Conservation (phyloP, 108 stramenopile species). For the Schizochytrium sp. region DNA sequence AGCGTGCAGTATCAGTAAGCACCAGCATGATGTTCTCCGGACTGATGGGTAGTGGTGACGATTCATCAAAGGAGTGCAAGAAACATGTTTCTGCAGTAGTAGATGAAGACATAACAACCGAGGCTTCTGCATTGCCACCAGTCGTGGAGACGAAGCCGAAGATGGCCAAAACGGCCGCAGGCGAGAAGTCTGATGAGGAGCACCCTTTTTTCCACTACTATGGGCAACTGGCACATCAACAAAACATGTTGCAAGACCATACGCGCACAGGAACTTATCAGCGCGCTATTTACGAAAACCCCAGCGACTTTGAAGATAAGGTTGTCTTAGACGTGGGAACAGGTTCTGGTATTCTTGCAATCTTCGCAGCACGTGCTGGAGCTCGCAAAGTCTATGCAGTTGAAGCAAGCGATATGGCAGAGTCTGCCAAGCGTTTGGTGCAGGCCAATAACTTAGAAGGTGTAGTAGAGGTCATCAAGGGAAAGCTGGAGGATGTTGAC, state of each 20-base stretch:
- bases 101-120: background rate
- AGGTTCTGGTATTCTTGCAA: slow-evolving; percentile 78
- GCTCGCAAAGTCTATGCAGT: slow-evolving; percentile 77
- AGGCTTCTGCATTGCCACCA: background rate
- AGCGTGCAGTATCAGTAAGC: background rate
- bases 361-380: slow-evolving; percentile 80
- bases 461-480: slow-evolving; percentile 66
- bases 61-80: background rate
- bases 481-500: slow-evolving; percentile 77
- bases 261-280: slow-evolving; percentile 79
- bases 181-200: slow-evolving; percentile 26
- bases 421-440: slow-evolving; percentile 70
- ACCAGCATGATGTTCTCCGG: slow-evolving; percentile 29
- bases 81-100: background rate
- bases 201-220: slow-evolving; percentile 73
- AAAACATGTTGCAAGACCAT: slow-evolving; percentile 80
- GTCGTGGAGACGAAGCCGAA: background rate
- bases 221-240: slow-evolving; percentile 71
- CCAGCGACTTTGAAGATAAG: slow-evolving; percentile 73
- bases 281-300: slow-evolving; percentile 73
- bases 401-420: slow-evolving; percentile 77
- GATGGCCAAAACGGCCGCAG: background rate
- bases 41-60: background rate
- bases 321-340: slow-evolving; percentile 82
- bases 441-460: slow-evolving; percentile 56